Conservation (phyloP, 2,329 filamentous ascomycete species). For the Cladophialophora carrionii region DNA sequence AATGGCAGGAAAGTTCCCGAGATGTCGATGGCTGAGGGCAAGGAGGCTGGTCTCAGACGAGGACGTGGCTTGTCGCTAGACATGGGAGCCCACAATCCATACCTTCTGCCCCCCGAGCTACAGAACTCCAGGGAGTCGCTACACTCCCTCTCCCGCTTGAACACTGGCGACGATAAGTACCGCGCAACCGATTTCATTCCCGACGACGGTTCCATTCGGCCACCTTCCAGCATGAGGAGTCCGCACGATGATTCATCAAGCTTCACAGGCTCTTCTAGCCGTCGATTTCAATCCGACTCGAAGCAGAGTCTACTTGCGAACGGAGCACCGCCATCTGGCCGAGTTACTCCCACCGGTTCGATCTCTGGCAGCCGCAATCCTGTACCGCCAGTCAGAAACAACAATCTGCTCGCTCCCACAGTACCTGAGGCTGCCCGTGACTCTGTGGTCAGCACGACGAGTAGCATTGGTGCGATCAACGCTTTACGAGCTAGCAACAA, state of each 20-base stretch:
- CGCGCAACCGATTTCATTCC: constrained; percentile 63
- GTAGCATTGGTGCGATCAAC: constrained; percentile 40
- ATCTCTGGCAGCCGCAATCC: constrained; percentile 4
- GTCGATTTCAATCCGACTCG: constrained; percentile 44
- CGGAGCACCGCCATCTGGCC: constrained; percentile 44
- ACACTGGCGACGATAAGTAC: constrained; percentile 82
- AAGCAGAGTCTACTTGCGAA: constrained; percentile 60
- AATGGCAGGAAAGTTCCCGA: constrained; percentile 52
- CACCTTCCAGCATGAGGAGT: constrained; percentile 43
- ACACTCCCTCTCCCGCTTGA: constrained; percentile 78
- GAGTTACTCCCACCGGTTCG: constrained; percentile 16
- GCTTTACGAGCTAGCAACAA: constrained; percentile 46
- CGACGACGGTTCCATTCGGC: constrained; percentile 50
- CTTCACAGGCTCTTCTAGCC: constrained; percentile 55
- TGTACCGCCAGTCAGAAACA: constrained; percentile 5
- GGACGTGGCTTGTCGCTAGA: constrained; percentile 62
- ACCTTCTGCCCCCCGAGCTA: constrained; percentile 83
- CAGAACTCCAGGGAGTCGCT: constrained; percentile 83
- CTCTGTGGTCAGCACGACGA: constrained; percentile 37
- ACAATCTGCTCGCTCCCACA: constrained; percentile 32
- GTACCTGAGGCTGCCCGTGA: constrained; percentile 22
- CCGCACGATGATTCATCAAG: constrained; percentile 56
- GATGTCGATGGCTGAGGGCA: constrained; percentile 61
- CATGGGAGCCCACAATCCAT: constrained; percentile 78
- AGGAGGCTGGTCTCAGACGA: constrained; percentile 41